These are phyloP conservation scores for Talaromyces proteolyticus DNA, from an alignment of 495 filamentous ascomycete species.

Conservation along the genomic window DNA sequence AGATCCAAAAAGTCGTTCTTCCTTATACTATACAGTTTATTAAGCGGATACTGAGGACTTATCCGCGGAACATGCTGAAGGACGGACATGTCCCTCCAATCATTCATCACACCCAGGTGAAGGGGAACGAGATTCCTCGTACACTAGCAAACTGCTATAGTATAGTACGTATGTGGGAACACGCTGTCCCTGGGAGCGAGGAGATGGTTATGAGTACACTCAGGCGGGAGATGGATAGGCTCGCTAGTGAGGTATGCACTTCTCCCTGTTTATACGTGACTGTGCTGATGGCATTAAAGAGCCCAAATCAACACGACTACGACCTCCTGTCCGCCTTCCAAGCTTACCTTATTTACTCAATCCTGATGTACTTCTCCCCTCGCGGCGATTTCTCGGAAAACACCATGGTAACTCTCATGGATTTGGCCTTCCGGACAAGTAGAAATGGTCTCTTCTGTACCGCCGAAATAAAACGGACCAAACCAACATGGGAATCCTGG, in stretches of 20 bases:
- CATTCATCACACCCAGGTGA: neutral
- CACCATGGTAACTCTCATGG: slow-evolving; percentile 38
- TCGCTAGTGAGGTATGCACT: slow-evolving; percentile 13
- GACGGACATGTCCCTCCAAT: neutral
- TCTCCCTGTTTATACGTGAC: neutral
- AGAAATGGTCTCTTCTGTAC: slow-evolving; percentile 30
- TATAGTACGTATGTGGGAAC: slow-evolving; percentile 36
- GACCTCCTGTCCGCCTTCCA: slow-evolving; percentile 37
- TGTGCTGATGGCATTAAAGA: neutral
- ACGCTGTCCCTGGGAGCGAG: slow-evolving; percentile 32
- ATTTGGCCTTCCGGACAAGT: slow-evolving; percentile 35
- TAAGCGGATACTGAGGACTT: too few species aligned
- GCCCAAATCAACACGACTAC: slow-evolving; percentile 17
- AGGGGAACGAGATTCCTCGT: neutral
- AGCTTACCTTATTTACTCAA: slow-evolving; percentile 41
- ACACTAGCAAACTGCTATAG: slow-evolving; percentile 12
- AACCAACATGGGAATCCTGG: slow-evolving; percentile 45
- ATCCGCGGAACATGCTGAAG: too few species aligned
- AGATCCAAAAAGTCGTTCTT: too few species aligned
- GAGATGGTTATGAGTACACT: slow-evolving; percentile 21
- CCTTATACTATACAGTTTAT: too few species aligned
- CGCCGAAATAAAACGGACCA: slow-evolving; percentile 24
- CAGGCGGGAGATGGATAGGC: slow-evolving; percentile 30
- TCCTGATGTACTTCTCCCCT: slow-evolving; percentile 35
- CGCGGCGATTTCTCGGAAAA: slow-evolving; percentile 13